Evolutionary conservation across 208 protist genomes (phyloP).

Genomic region (Angomonas deanei): DNA sequence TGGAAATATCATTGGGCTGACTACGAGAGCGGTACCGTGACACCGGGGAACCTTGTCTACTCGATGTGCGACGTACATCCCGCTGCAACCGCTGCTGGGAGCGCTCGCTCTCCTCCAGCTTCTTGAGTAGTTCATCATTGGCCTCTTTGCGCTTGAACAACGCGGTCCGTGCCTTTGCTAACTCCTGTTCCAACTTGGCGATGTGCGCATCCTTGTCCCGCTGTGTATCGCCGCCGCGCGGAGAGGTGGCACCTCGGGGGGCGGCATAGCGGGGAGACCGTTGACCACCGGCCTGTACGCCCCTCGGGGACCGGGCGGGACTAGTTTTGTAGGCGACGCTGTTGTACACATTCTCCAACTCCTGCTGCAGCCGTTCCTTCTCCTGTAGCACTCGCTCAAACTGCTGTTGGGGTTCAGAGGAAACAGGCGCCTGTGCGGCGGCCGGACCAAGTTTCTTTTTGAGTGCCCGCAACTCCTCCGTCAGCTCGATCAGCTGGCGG

Average conservation of each 20-base stretch:
- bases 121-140: conserved; percentile 26
- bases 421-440: neutral
- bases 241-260: neutral
- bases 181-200: conserved; percentile 49
- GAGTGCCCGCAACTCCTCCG: conserved; percentile 15
- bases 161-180: conserved; percentile 47
- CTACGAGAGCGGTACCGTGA: neutral
- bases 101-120: conserved; percentile 33
- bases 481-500: conserved; percentile 36
- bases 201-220: conserved; percentile 31
- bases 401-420: no score
- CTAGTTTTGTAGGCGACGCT: neutral
- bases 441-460: conserved; percentile 7
- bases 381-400: neutral
- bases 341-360: neutral
- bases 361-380: neutral
- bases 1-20: conserved; percentile 1
- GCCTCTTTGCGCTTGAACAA: conserved; percentile 32
- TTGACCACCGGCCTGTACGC: neutral
- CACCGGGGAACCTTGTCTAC: neutral
- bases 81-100: conserved; percentile 22
- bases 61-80: conserved; percentile 7
- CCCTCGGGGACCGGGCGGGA: neutral
- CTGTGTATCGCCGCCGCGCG: conserved; percentile 2
- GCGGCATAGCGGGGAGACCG: conserved; percentile 2